Percentiles rank a stretch among this genome's conserved stretches.
phyloP scores from a whole-genome alignment of 202 grass and related monocot genomes.

The Carex sylvatica region DNA sequence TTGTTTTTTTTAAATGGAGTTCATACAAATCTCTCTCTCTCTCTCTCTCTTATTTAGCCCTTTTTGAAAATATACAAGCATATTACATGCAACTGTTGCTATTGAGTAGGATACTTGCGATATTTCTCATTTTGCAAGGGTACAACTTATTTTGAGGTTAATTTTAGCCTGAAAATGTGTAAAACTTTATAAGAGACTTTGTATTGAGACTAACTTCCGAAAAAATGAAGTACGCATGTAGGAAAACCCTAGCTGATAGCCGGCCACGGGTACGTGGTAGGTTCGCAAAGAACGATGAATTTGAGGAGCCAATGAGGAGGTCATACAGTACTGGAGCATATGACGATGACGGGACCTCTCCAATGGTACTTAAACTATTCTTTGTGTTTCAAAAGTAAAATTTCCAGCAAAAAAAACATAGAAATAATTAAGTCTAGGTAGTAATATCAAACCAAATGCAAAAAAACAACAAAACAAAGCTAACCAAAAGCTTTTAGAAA shows the following conservation, averaged over 20 bases:
- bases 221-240: constrained; percentile 87
- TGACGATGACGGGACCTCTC: constrained; percentile 56
- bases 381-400: not conserved
- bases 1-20: too few species aligned
- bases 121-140: constrained; percentile 9
- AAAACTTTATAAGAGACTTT: constrained; percentile 16
- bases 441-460: not conserved
- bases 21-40: too few species aligned
- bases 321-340: constrained; percentile 49
- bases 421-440: not conserved
- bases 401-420: not conserved
- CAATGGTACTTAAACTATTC: constrained; percentile 8
- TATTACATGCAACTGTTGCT: not conserved
- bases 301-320: constrained; percentile 56
- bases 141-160: not conserved
- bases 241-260: constrained; percentile 96
- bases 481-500: not conserved
- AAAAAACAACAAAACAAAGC: constrained; percentile 1
- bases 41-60: not conserved
- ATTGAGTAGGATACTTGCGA: not conserved
- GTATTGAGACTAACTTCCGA: constrained; percentile 31
- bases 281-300: constrained; percentile 94
- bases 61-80: not conserved
- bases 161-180: not conserved
- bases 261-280: constrained; percentile 83